Conservation (phyloP, 257 asterid genomes). For the Solanum bukasovii region DNA sequence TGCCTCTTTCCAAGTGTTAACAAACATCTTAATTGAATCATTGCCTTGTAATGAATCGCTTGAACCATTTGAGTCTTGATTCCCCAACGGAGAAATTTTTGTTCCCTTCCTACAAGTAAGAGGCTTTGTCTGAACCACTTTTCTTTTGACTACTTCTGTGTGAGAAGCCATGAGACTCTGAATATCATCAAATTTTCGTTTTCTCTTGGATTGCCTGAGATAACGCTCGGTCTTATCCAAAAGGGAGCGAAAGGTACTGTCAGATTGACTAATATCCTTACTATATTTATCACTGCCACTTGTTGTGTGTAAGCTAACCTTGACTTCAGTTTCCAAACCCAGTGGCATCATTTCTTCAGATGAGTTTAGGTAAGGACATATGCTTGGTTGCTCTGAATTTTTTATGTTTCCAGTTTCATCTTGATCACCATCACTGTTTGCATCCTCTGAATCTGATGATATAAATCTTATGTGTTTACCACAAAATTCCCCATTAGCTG, state of each 20-base stretch:
- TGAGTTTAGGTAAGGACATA: conserved; percentile 90
- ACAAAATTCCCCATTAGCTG: conserved; percentile 28
- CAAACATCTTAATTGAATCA: conserved; percentile 48
- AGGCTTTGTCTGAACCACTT: not conserved
- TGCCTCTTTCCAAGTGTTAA: conserved; percentile 73
- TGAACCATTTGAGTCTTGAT: conserved; percentile 1
- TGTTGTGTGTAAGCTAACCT: too few species aligned
- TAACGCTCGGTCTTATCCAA: not conserved
- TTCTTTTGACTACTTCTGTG: conserved; percentile 20
- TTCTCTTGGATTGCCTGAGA: not conserved
- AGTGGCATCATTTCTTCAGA: conserved; percentile 72
- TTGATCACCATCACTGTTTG: conserved; percentile 28
- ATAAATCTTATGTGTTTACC: conserved; percentile 60
- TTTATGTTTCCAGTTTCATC: conserved; percentile 26
- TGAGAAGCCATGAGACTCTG: conserved; percentile 22
- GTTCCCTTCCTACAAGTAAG: conserved; percentile 1
- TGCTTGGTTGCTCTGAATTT: conserved; percentile 19
- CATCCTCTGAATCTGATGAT: conserved; percentile 58
- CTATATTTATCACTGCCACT: not conserved
- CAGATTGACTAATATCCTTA: conserved; percentile 17
- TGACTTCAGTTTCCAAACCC: conserved; percentile 28
- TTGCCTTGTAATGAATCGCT: conserved; percentile 17
- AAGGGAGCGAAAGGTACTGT: conserved; percentile 7
- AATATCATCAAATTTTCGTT: conserved; percentile 33
- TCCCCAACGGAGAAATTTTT: not conserved